Evolutionary conservation across 176 grass and related monocot genomes (phyloP).

Genomic region (bread wheat (Triticum aestivum)): IWGSC_CS_RefSeq_v2.1 NC_057814.1:224467717-224468216

Average conservation of each 20-base stretch:
- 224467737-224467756: background rate
- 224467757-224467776: background rate
- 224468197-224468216: background rate
- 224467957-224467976: conserved; percentile 24
- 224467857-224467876: too few species aligned
- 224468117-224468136: background rate
- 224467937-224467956: background rate
- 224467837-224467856: too few species aligned
- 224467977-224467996: conserved; percentile 4
- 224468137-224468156: background rate
- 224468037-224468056: background rate
- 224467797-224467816: too few species aligned
- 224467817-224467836: too few species aligned
- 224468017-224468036: background rate
- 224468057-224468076: background rate
- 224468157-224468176: background rate
- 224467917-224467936: too few species aligned
- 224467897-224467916: too few species aligned
- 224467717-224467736: background rate
- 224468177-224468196: background rate
- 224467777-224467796: background rate
- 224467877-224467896: too few species aligned
- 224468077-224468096: background rate
- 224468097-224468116: background rate
- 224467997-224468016: background rate